Percentiles rank a stretch among this genome's conserved stretches.
phyloP scores from a whole-genome alignment of 2,329 filamentous ascomycete species.

The Endocalyx cinctus region DNA sequence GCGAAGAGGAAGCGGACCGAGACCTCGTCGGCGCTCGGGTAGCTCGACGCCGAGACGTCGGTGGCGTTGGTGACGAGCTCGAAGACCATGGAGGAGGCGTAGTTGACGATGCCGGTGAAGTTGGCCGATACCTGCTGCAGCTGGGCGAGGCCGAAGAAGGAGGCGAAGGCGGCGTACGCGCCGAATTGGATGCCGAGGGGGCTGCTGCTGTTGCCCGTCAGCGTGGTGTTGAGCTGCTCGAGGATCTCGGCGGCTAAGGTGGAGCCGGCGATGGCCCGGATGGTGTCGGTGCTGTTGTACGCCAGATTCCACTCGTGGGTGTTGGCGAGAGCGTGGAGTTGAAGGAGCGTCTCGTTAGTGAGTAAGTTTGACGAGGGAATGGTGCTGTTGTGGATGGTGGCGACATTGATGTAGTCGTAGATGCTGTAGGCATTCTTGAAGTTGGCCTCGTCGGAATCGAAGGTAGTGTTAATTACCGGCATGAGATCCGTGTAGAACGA shows the following conservation, averaged over 20 bases:
- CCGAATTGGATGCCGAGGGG: conserved; percentile 53
- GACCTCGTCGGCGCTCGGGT: conserved; percentile 45
- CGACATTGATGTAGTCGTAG: conserved; percentile 58
- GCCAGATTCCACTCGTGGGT: conserved; percentile 77
- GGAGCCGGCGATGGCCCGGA: conserved; percentile 53
- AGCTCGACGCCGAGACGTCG: conserved; percentile 34
- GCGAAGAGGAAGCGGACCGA: conserved; percentile 57
- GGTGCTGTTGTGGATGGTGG: conserved; percentile 53
- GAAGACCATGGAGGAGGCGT: conserved; percentile 76
- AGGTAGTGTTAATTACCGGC: conserved; percentile 52
- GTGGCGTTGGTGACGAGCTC: conserved; percentile 61
- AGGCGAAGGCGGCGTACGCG: conserved; percentile 57
- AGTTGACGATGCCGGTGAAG: conserved; percentile 78
- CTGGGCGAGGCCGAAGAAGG: conserved; percentile 57
- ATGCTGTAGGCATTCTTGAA: conserved; percentile 61
- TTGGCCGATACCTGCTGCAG: conserved; percentile 47
- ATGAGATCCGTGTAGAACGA: conserved; percentile 55
- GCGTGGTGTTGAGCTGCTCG: conserved; percentile 47
- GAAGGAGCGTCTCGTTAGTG: conserved; percentile 51
- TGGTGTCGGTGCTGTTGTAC: conserved; percentile 69
- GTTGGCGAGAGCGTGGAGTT: conserved; percentile 71
- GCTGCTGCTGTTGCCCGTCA: conserved; percentile 32
- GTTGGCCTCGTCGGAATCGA: conserved; percentile 37
- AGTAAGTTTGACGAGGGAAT: conserved; percentile 58
- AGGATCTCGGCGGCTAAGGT: conserved; percentile 54